Percentiles rank a stretch among this genome's conserved stretches.
These are phyloP conservation scores for Globisporangium polare DNA, from an alignment of 352 stramenopile genomes.

Conservation along the genomic window DNA sequence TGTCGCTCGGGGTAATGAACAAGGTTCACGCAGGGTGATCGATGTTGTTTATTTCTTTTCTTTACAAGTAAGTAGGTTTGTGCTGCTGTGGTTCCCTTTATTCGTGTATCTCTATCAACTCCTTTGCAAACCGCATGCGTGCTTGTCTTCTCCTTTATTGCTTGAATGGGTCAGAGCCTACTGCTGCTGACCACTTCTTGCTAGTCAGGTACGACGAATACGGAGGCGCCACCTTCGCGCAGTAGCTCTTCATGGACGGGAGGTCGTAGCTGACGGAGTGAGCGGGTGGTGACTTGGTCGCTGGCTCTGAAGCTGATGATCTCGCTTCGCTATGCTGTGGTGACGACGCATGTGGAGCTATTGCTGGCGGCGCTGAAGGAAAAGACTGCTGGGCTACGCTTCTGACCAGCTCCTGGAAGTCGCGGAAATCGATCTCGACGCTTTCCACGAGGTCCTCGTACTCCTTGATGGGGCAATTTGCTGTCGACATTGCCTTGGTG, in stretches of 20 bases:
- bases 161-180: neutral
- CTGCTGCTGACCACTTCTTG: conserved; percentile 11
- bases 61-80: neutral
- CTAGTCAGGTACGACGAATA: conserved; percentile 51
- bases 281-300: neutral
- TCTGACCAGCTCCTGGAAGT: conserved; percentile 37
- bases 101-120: conserved; percentile 6
- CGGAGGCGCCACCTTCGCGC: conserved; percentile 46
- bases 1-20: conserved; percentile 20
- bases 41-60: neutral
- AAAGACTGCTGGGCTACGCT: conserved; percentile 18
- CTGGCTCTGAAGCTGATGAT: neutral
- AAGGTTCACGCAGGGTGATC: neutral
- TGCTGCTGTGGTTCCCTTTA: conserved; percentile 3
- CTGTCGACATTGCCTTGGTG: conserved; percentile 25
- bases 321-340: neutral
- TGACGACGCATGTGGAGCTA: neutral
- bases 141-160: neutral
- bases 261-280: conserved; percentile 37
- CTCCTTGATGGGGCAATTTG: conserved; percentile 29
- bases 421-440: conserved; percentile 30
- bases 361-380: conserved; percentile 1
- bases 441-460: conserved; percentile 45
- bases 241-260: conserved; percentile 73
- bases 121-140: neutral